Evolutionary conservation across 140 eudicot genomes (phyloP), one percentile per base, ranked within the genome.

Genomic region (Eryngium alpinum): DNA sequence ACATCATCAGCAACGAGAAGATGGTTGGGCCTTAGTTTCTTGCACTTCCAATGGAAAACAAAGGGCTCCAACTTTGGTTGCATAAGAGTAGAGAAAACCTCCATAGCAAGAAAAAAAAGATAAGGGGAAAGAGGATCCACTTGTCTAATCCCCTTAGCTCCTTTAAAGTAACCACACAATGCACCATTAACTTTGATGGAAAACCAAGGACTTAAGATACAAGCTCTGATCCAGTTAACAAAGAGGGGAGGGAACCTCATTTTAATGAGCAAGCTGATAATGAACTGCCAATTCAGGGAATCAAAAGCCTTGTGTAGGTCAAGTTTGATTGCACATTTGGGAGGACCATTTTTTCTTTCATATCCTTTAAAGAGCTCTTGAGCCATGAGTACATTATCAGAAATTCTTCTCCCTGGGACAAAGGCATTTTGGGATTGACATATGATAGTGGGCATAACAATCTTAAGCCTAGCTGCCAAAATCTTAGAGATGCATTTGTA

Each of bases 371-470:
- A 56, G 3, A 56, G 21, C 0, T 19, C 3, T 56, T 56, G 62
- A 16, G 62, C 62, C 2, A 56, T 5, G 1, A 56, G 5, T 0
- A 56, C 21, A 7, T 56, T 56, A 6, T 56, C 62, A 0, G 22
- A 19, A 56, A 56, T 56, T 14, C 5, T 5, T 1, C 62, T 4
- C 0, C 1, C 2, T 14, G 62, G 62, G 0, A 56, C 24, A 56
- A 56, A 56, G 24, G 62, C n/a, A 9, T 19, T 14, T 56, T 56
- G 62, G 22, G 12, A 56, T 14, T 19, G 62, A 22, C 27, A 60
- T 0, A 60, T 24, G 0, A 60, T 5, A 0, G 28, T 0, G 1
- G 28, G 67, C 13, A 60, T 0, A 24, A 60, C 1, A 0, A 5
- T 5, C 5, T 60, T 60, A 0, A 60, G 0, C 1, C 67, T 5